phyloP scores from a whole-genome alignment of 106 monocot genomes.

The Acanthochlamys bracteata region DNA sequence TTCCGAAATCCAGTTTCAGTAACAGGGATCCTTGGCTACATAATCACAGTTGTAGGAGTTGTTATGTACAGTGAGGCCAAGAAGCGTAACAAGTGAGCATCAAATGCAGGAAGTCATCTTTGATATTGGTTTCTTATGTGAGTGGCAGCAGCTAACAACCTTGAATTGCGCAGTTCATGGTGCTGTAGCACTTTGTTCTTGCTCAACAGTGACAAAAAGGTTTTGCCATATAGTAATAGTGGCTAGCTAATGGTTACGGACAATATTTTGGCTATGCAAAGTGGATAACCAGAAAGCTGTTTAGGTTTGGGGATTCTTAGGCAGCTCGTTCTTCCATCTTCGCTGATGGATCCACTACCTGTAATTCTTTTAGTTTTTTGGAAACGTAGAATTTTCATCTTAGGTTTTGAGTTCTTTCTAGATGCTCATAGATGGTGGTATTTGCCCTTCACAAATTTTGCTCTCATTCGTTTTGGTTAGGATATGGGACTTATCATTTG shows the following conservation, averaged over 20 bases:
- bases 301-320: no score
- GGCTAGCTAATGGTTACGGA: not conserved
- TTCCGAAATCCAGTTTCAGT: slow-evolving; percentile 23
- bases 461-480: no score
- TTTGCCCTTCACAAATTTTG: no score
- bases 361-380: no score
- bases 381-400: no score
- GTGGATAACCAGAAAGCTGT: no score
- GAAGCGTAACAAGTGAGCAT: slow-evolving; percentile 35
- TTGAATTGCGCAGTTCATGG: not conserved
- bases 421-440: no score
- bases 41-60: slow-evolving; percentile 35
- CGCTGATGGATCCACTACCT: no score
- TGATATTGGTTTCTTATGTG: not conserved
- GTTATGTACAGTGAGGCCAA: slow-evolving; percentile 46
- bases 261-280: no score
- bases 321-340: no score
- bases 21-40: slow-evolving; percentile 31
- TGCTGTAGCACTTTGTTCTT: not conserved
- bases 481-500: no score
- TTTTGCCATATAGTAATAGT: not conserved
- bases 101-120: not conserved
- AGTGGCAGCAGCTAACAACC: slow-evolving; percentile 2
- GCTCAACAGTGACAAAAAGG: not conserved
- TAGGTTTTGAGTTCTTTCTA: no score